A percentile compares a stretch with the other conserved stretches of the same genome.
These are phyloP conservation scores for Cercospora beticola DNA, from an alignment of 2,329 filamentous ascomycete genomes.

Conservation along the genomic window DNA sequence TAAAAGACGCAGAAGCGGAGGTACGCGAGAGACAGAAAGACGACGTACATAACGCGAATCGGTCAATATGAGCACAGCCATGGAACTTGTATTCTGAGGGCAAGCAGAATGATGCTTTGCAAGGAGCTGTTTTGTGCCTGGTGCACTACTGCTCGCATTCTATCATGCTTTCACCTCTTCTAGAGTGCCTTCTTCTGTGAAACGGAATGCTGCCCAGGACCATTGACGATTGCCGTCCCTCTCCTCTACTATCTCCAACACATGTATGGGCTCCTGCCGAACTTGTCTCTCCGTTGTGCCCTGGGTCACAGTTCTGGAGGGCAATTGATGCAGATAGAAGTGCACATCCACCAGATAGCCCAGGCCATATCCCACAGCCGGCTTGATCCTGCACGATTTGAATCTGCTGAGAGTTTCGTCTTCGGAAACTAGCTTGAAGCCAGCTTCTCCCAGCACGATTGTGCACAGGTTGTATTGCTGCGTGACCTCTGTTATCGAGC, in stretches of 20 bases:
- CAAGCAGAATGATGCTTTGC: not conserved
- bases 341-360: slow-evolving; percentile 43
- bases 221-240: slow-evolving; percentile 40
- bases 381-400: slow-evolving; percentile 39
- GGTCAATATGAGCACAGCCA: not conserved
- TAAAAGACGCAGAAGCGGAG: slow-evolving; percentile 1
- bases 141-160: not conserved
- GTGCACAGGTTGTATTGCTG: slow-evolving; percentile 41
- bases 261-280: slow-evolving; percentile 33
- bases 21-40: not conserved
- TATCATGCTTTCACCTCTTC: slow-evolving; percentile 9
- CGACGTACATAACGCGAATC: not conserved
- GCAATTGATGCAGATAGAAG: slow-evolving; percentile 42
- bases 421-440: slow-evolving; percentile 13
- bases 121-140: slow-evolving; percentile 1
- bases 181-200: slow-evolving; percentile 24
- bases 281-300: slow-evolving; percentile 24
- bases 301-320: slow-evolving; percentile 16
- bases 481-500: slow-evolving; percentile 43
- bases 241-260: slow-evolving; percentile 49
- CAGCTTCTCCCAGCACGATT: slow-evolving; percentile 18
- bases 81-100: not conserved
- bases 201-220: slow-evolving; percentile 39
- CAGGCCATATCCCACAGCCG: slow-evolving; percentile 42
- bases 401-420: slow-evolving; percentile 44